Base-by-base conservation (phyloP, 768 basidiomycete species). In the Daedaleopsis nitida region DNA sequence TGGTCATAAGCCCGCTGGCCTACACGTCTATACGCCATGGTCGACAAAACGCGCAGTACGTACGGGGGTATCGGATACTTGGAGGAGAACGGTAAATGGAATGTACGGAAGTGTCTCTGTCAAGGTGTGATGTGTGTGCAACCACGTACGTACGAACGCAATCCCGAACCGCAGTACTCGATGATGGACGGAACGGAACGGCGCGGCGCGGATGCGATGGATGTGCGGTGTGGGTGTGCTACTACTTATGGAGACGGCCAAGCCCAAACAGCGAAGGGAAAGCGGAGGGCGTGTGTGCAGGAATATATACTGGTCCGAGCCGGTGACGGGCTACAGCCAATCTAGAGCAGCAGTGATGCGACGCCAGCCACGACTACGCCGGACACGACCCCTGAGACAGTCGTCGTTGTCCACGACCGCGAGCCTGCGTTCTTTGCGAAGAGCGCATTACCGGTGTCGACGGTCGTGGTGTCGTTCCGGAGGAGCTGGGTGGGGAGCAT, bases 401-500 rank as follows among this genome's bases (percentile, higher is more conserved):
- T 53, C 49, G 38, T 34, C 21, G 58, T 23, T 38, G 59, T 37
- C 66, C 66, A 64, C 42, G 52, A 50, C 57, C 55, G 59, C 51
- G 59, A 19, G 43, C 53, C 65, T 37, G 60, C 55, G 54, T 48
- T 57, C 32, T 35, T 52, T 23, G 57, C 56, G 21, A 62, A 35
- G 17, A 54, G 54, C 14, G 34, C 16, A 12, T 2, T 5, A 2
- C 16, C 8, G 19, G 23, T 53, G 56, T 21, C 16, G 52, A 70
- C 58, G 9, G 69, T 12, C 14, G 72, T 27, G 3, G 82, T 73
- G 38, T 78, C 76, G 65, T 88, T 90, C 64, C 89, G 81, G 59
- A 96, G 76, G 49, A 70, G 48, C 66, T 79, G 80, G 5, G 89
- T 91, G 2, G 95, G 95, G 34, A 94, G 77, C 94, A 97, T 96